A percentile compares a stretch with the other conserved stretches of the same genome.
These are phyloP conservation scores for Aspergillus sp. DNA, from an alignment of 2,329 filamentous ascomycete genomes.

Conservation along the genomic window DNA sequence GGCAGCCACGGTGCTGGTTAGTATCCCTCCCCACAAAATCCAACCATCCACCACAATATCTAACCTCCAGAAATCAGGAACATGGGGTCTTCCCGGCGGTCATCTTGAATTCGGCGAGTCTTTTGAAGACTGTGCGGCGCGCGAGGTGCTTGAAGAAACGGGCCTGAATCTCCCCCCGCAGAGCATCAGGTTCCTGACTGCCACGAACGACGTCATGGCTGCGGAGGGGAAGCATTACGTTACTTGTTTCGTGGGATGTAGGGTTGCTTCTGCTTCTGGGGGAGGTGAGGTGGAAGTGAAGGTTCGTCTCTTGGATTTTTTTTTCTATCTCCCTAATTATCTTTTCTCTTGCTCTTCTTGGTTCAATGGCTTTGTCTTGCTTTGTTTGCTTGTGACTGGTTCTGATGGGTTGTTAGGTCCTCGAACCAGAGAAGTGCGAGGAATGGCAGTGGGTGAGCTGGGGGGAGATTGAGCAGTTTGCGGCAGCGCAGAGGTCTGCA, in stretches of 20 bases:
- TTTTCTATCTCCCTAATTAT: background rate
- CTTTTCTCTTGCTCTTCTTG: background rate
- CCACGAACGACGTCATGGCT: constrained; percentile 67
- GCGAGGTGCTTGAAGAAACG: constrained; percentile 72
- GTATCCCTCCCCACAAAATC: no score
- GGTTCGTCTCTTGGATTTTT: background rate
- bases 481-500: constrained; percentile 3
- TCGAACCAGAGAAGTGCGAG: constrained; percentile 56
- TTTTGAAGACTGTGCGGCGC: constrained; percentile 60
- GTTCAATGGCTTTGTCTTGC: background rate
- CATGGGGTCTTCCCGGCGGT: constrained; percentile 69
- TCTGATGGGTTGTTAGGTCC: constrained; percentile 13
- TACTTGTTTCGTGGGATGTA: constrained; percentile 66
- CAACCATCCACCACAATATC: background rate
- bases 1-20: constrained; percentile 19
- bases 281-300: background rate
- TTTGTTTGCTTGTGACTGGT: background rate
- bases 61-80: constrained; percentile 43
- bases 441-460: constrained; percentile 56
- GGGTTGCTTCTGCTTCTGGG: constrained; percentile 27
- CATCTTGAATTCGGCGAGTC: constrained; percentile 71
- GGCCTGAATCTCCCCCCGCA: constrained; percentile 52
- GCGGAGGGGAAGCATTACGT: constrained; percentile 68
- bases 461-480: constrained; percentile 39
- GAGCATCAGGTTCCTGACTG: constrained; percentile 54